These are phyloP conservation scores for Kluyveromyces marxianus DNA, from an alignment of 1,139 yeast species.

Conservation along the genomic window DNA sequence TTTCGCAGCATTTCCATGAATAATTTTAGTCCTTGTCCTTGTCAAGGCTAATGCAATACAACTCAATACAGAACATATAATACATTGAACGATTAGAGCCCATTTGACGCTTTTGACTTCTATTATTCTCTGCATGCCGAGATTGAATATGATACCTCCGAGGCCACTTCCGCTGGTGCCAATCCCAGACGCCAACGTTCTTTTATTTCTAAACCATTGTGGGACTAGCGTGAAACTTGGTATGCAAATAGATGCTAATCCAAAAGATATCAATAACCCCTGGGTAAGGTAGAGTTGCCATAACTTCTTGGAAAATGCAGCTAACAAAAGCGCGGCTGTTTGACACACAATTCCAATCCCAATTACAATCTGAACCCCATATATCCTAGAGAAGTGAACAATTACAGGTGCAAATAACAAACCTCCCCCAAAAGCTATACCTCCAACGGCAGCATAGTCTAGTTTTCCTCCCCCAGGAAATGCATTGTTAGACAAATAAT, in stretches of 20 bases:
- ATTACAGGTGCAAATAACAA: constrained; percentile 46
- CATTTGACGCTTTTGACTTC: constrained; percentile 41
- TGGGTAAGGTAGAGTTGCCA: constrained; percentile 60
- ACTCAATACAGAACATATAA: constrained; percentile 35
- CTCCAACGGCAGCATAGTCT: constrained; percentile 62
- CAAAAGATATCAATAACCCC: constrained; percentile 54
- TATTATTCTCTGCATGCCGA: constrained; percentile 32
- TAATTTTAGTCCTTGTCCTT: constrained; percentile 32
- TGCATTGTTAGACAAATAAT: constrained; percentile 38
- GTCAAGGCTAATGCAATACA: constrained; percentile 36
- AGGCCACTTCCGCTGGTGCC: constrained; percentile 48
- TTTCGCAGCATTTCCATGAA: background rate
- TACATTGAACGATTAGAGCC: constrained; percentile 56
- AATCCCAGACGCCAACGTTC: constrained; percentile 46
- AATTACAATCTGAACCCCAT: constrained; percentile 25
- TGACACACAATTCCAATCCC: constrained; percentile 41
- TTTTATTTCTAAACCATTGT: constrained; percentile 46
- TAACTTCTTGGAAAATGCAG: constrained; percentile 48
- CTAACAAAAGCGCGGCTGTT: constrained; percentile 47
- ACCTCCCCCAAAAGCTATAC: constrained; percentile 52
- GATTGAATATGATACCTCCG: constrained; percentile 39
- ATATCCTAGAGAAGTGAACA: constrained; percentile 22
- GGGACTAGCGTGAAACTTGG: constrained; percentile 47
- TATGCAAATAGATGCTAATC: constrained; percentile 48
- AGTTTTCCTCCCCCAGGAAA: constrained; percentile 47